Conservation (phyloP, 331 rosid genomes). For the Dryas integrifolia region DNA sequence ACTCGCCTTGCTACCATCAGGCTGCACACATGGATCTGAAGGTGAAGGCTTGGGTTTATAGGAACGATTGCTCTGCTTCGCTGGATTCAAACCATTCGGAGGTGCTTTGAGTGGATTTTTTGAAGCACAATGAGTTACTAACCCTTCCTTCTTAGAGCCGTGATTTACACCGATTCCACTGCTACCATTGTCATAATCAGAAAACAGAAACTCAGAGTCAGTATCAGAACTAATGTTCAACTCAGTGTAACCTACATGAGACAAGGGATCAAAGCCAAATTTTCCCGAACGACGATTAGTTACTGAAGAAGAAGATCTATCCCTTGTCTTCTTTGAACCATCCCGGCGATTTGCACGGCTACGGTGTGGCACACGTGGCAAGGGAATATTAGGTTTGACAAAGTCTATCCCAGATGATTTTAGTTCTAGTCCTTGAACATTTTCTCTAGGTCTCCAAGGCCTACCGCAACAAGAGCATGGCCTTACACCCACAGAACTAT, state of each 20-base stretch:
- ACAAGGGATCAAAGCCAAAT: slow-evolving; percentile 28
- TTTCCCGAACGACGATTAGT: slow-evolving; percentile 23
- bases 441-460: slow-evolving; percentile 46
- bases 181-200: slow-evolving; percentile 47
- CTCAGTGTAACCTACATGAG: slow-evolving; percentile 51
- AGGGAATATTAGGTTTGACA: slow-evolving; percentile 51
- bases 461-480: slow-evolving; percentile 57
- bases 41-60: slow-evolving; percentile 31
- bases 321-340: slow-evolving; percentile 46
- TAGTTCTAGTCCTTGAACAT: slow-evolving; percentile 33
- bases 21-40: slow-evolving; percentile 38
- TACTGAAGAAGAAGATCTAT: slow-evolving; percentile 37
- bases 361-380: slow-evolving; percentile 45
- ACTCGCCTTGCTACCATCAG: slow-evolving; percentile 32
- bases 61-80: slow-evolving; percentile 24
- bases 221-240: slow-evolving; percentile 62
- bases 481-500: slow-evolving; percentile 29
- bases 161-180: slow-evolving; percentile 27
- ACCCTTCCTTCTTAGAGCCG: slow-evolving; percentile 34
- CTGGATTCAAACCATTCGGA: slow-evolving; percentile 26
- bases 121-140: slow-evolving; percentile 26
- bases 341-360: slow-evolving; percentile 37
- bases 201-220: slow-evolving; percentile 58
- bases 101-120: slow-evolving; percentile 28
- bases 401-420: slow-evolving; percentile 39